Base-by-base conservation (phyloP, 1,139 yeast species). In the Suhomyces atakaporum region DNA sequence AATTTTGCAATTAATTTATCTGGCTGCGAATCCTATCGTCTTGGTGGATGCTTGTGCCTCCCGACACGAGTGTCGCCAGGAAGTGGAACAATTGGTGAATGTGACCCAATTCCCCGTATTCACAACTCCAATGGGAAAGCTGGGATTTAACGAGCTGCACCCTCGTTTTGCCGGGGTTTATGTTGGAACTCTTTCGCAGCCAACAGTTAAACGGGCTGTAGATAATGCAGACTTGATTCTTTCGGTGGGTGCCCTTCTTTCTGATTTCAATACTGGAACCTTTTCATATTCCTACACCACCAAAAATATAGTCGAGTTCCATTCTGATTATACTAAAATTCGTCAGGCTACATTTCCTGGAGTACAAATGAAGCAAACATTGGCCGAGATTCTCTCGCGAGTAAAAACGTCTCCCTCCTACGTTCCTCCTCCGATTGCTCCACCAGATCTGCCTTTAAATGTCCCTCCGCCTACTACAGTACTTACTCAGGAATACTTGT, bases 401-500 rank as follows among this genome's bases (percentile, higher is more conserved):
- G 33, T 40, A 15, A 24, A 20, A 12, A 42, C 44, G 14, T 35
- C 42, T 24, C 41, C 44, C 21, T 14, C 19, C 29, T 47, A 46
- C 40, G 25, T 30, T 14, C 45, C 48, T 25, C 40, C 36, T 10
- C 39, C 44, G 3, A 43, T 48, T 12, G 45, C 46, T 18, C 34
- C 29, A 25, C 43, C 43, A 22, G 39, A 40, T 22, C 29, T 44
- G 31, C 37, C 32, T 25, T 38, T 38, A 33, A 36, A 47, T 69
- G 66, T 63, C 28, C 54, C 59, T 15, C 46, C 58, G 10, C 47
- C 52, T 31, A 44, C 48, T 30, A 55, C 60, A 21, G 50, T 51
- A 31, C 64, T 86, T 53, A 74, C 78, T 42, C 95, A 86, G 66
- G 83, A 83, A 59, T 87, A 85, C 81, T 63, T 86, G 57, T 87